Evolutionary conservation across 2,329 filamentous ascomycete genomes (phyloP).

Genomic region (Epichloe bromicola): DNA sequence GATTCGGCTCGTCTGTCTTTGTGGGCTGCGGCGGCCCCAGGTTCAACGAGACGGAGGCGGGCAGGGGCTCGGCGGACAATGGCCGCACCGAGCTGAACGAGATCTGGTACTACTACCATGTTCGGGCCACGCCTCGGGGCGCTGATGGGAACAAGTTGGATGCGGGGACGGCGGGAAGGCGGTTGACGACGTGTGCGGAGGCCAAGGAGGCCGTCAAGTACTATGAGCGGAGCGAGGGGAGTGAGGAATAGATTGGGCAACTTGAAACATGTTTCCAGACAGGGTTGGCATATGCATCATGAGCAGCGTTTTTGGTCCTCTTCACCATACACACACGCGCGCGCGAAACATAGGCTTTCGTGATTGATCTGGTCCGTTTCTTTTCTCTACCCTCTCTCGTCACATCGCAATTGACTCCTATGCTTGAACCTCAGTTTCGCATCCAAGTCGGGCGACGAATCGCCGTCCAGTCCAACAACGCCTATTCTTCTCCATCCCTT

Average conservation of each 20-base stretch:
- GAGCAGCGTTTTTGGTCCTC: background rate
- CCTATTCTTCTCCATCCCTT: background rate
- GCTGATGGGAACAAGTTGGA: constrained; percentile 29
- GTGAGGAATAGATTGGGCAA: constrained; percentile 8
- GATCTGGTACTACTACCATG: constrained; percentile 55
- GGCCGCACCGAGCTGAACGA: constrained; percentile 46
- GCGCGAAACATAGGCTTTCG: background rate
- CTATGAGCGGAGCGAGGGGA: constrained; percentile 31
- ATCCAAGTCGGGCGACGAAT: background rate
- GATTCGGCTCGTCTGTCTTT: constrained; percentile 43
- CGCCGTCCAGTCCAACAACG: background rate
- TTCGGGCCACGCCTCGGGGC: constrained; percentile 43
- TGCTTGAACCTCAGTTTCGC: no score
- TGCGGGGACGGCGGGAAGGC: constrained; percentile 33
- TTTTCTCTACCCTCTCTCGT: background rate
- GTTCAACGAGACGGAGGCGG: constrained; percentile 47
- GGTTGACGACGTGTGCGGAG: constrained; percentile 41
- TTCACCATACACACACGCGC: background rate
- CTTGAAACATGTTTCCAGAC: no score
- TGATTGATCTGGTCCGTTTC: background rate
- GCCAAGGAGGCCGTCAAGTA: constrained; percentile 40
- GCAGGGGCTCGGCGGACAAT: constrained; percentile 38
- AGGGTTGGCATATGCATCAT: no score
- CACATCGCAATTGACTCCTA: background rate
- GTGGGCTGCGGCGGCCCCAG: constrained; percentile 47